A percentile compares a stretch with the other conserved stretches of the same genome.
These are phyloP conservation scores for Globisporangium carolinianum DNA, from an alignment of 352 stramenopile species.

Conservation along the genomic window DNA sequence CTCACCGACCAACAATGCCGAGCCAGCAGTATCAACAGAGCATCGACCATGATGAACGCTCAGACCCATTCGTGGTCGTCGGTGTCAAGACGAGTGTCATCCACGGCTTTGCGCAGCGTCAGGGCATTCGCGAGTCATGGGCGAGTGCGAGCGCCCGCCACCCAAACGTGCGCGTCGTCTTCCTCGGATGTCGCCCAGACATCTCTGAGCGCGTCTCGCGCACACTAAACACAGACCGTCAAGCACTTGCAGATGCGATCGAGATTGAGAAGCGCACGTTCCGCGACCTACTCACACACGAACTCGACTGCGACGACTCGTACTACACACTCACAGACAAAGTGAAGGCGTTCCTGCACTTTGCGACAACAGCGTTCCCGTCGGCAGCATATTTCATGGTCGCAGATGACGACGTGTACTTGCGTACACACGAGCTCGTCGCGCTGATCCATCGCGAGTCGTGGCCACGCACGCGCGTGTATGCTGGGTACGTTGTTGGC, in stretches of 20 bases:
- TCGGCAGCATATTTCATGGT: constrained; percentile 35
- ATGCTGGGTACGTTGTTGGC: constrained; percentile 28
- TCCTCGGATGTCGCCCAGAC: constrained; percentile 21
- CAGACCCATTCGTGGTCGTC: constrained; percentile 18
- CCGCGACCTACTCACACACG: constrained; percentile 37
- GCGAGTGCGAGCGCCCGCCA: constrained; percentile 13
- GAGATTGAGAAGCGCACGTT: constrained; percentile 25
- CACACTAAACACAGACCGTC: no score
- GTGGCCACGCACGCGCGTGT: constrained; percentile 11
- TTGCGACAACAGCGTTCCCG: constrained; percentile 10
- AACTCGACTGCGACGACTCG: constrained; percentile 43
- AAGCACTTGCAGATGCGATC: constrained; percentile 10
- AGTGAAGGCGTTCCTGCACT: constrained; percentile 48
- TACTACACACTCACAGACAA: constrained; percentile 49
- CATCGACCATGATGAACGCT: no score
- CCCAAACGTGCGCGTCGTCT: constrained; percentile 16
- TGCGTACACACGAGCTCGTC: constrained; percentile 20
- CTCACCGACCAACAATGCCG: not conserved
- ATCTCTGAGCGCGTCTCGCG: no score
- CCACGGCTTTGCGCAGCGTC: constrained; percentile 24
- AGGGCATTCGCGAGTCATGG: constrained; percentile 37
- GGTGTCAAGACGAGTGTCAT: constrained; percentile 37
- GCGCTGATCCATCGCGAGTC: not conserved
- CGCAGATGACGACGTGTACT: constrained; percentile 56
- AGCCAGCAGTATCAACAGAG: not conserved